phyloP scores from a whole-genome alignment of 2,329 filamentous ascomycete species.

The Metarhizium humberi region DNA sequence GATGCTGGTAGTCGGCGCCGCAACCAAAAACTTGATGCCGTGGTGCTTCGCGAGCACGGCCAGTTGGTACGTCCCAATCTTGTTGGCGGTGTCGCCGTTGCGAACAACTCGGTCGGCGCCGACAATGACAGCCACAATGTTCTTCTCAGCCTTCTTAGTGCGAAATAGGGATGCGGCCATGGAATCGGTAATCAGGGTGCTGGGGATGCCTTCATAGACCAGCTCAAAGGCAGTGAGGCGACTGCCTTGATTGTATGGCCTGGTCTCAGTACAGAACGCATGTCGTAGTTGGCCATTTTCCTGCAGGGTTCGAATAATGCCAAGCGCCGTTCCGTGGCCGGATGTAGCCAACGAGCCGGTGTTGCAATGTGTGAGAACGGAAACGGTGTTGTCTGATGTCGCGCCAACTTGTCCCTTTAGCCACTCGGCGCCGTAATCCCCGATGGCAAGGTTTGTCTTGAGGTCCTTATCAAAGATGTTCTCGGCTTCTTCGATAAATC shows the following conservation, averaged over 20 bases:
- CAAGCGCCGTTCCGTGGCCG: constrained; percentile 92
- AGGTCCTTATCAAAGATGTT: constrained; percentile 81
- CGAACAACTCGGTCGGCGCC: constrained; percentile 91
- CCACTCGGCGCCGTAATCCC: constrained; percentile 75
- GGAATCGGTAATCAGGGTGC: constrained; percentile 88
- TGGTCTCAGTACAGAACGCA: constrained; percentile 93
- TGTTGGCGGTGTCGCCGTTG: constrained; percentile 97
- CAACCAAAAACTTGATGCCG: constrained; percentile 88
- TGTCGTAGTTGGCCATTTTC: constrained; percentile 58
- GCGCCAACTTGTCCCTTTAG: constrained; percentile 52
- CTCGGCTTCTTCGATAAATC: constrained; percentile 75
- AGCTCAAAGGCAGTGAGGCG: constrained; percentile 92
- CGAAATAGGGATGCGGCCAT: constrained; percentile 85
- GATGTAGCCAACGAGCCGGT: constrained; percentile 94
- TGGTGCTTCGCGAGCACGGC: constrained; percentile 86
- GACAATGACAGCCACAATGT: constrained; percentile 81
- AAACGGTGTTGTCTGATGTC: constrained; percentile 43
- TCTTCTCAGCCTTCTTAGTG: constrained; percentile 49
- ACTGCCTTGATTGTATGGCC: constrained; percentile 96
- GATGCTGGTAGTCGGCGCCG: constrained; percentile 89
- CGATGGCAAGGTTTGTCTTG: constrained; percentile 78
- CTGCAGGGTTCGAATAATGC: constrained; percentile 81
- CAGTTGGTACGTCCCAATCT: constrained; percentile 90
- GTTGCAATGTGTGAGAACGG: constrained; percentile 96
- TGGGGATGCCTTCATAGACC: constrained; percentile 85